Evolutionary conservation across 2,329 filamentous ascomycete genomes (phyloP).

Genomic region (Didymella exigua): DNA sequence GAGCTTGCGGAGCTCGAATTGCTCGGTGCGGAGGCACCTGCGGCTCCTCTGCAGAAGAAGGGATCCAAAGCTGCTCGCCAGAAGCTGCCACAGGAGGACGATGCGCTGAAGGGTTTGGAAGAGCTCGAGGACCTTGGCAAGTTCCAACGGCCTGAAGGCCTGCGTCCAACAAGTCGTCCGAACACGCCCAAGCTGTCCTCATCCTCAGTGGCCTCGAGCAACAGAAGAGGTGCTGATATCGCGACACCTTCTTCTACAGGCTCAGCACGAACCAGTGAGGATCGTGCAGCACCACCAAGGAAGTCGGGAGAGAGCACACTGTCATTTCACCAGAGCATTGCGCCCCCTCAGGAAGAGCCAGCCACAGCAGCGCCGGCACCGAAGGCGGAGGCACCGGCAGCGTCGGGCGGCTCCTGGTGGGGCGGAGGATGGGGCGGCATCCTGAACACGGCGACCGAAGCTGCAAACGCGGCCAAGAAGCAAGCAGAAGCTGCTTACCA

Average conservation of each 20-base stretch:
- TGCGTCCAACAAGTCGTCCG: slow-evolving; percentile 68
- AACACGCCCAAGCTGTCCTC: slow-evolving; percentile 75
- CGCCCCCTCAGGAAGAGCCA: slow-evolving; percentile 61
- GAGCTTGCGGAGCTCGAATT: slow-evolving; percentile 53
- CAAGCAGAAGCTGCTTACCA: slow-evolving; percentile 92
- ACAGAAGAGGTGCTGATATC: slow-evolving; percentile 42
- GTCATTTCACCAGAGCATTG: slow-evolving; percentile 73
- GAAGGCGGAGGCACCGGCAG: slow-evolving; percentile 50
- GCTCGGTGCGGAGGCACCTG: slow-evolving; percentile 41
- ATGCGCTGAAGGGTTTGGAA: slow-evolving; percentile 87
- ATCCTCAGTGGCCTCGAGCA: slow-evolving; percentile 51
- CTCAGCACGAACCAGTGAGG: slow-evolving; percentile 61
- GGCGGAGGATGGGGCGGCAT: slow-evolving; percentile 77
- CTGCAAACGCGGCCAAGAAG: slow-evolving; percentile 83
- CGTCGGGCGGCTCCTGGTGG: slow-evolving; percentile 59
- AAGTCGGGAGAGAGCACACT: slow-evolving; percentile 80
- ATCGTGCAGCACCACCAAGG: slow-evolving; percentile 61
- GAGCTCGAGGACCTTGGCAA: slow-evolving; percentile 63
- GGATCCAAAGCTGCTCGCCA: slow-evolving; percentile 51
- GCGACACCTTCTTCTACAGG: slow-evolving; percentile 48
- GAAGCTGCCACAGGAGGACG: slow-evolving; percentile 59
- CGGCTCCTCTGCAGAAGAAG: slow-evolving; percentile 51
- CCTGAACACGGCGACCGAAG: slow-evolving; percentile 78
- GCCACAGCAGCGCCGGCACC: slow-evolving; percentile 57
- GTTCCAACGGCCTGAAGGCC: slow-evolving; percentile 61